These are phyloP conservation scores for Geosmithia morbida DNA, from an alignment of 2,329 filamentous ascomycete species.

Conservation along the genomic window DNA sequence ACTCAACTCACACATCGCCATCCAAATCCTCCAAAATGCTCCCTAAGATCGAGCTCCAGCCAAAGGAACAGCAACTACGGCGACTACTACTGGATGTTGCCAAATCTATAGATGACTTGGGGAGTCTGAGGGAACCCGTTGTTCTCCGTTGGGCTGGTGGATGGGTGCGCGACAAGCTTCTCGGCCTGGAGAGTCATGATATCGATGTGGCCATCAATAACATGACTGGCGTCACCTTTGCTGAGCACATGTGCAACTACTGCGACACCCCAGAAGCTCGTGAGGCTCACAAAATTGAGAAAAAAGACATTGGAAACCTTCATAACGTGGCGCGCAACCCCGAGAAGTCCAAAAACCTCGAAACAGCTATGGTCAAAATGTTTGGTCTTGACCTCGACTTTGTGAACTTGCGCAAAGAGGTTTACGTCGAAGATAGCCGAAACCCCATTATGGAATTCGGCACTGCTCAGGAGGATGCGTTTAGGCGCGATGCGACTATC, in stretches of 20 bases:
- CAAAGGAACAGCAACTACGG: conserved; percentile 56
- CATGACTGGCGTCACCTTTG: conserved; percentile 71
- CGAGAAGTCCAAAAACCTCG: conserved; percentile 91
- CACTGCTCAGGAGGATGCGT: conserved; percentile 76
- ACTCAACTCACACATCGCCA: background rate
- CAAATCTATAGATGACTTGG: conserved; percentile 35
- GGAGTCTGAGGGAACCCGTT: conserved; percentile 35
- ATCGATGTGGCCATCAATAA: conserved; percentile 77
- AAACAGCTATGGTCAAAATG: conserved; percentile 76
- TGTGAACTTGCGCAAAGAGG: conserved; percentile 87
- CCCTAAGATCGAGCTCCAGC: background rate
- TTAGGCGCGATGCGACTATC: conserved; percentile 81
- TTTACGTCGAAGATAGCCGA: conserved; percentile 74
- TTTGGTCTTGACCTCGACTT: conserved; percentile 84
- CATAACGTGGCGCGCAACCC: conserved; percentile 88
- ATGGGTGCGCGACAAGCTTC: conserved; percentile 76
- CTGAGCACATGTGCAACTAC: conserved; percentile 52
- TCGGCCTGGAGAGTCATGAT: conserved; percentile 59
- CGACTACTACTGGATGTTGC: conserved; percentile 74
- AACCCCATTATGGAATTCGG: conserved; percentile 92
- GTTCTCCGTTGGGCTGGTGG: conserved; percentile 70
- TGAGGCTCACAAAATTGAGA: conserved; percentile 42
- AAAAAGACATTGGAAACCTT: conserved; percentile 54
- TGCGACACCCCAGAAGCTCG: conserved; percentile 45
- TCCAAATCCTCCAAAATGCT: background rate